These are phyloP conservation scores for Malus sieversii DNA, from an alignment of 306 rosid genomes.

Conservation along the genomic window DNA sequence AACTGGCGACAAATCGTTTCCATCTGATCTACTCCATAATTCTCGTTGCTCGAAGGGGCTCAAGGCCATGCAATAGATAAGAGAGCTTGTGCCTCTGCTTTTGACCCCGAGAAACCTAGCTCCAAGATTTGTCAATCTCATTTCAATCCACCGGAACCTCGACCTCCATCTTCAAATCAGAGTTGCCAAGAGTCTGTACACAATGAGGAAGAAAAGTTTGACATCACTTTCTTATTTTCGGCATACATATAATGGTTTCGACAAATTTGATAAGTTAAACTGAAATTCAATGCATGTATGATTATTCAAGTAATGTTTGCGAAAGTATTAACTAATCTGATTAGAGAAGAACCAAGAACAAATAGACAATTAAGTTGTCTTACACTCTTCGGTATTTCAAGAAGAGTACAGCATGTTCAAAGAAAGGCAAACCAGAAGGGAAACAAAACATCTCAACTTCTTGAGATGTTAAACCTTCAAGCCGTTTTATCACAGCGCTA, in stretches of 20 bases:
- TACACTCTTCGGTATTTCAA: background rate
- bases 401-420: background rate
- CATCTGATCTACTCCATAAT: background rate
- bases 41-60: background rate
- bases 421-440: background rate
- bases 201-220: background rate
- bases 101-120: conserved; percentile 3
- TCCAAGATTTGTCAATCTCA: background rate
- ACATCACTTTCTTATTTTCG: background rate
- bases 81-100: background rate
- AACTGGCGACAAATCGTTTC: background rate
- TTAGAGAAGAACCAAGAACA: background rate
- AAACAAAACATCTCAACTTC: background rate
- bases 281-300: background rate
- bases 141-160: conserved; percentile 60
- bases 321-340: background rate
- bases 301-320: background rate
- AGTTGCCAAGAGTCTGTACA: conserved; percentile 53
- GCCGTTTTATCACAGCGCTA: background rate
- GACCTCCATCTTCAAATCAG: conserved; percentile 63
- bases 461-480: background rate
- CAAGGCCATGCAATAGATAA: background rate
- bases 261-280: background rate
- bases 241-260: background rate
- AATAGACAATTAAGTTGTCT: background rate